Evolutionary conservation across 257 asterid species (phyloP).

Genomic region (Fraxinus excelsior): DNA sequence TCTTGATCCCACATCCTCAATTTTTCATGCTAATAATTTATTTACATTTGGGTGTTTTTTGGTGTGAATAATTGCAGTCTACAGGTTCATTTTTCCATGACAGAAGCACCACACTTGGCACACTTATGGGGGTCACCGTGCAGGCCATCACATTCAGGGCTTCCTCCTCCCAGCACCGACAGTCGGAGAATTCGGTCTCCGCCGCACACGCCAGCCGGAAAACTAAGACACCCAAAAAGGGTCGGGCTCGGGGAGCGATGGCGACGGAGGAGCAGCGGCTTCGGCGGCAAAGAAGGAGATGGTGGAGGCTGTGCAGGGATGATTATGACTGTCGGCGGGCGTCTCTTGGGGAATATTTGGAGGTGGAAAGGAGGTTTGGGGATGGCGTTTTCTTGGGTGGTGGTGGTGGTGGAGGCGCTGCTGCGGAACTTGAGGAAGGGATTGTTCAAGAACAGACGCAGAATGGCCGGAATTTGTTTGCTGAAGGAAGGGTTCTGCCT

Average conservation of each 20-base stretch:
- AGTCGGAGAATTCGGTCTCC: constrained; percentile 37
- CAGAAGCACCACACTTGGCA: constrained; percentile 82
- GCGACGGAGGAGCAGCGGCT: constrained; percentile 40
- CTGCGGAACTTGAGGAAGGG: constrained; percentile 80
- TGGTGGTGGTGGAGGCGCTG: constrained; percentile 38
- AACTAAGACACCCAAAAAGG: constrained; percentile 50
- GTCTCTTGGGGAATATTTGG: constrained; percentile 81
- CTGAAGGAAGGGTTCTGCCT: constrained; percentile 85
- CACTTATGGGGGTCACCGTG: constrained; percentile 82
- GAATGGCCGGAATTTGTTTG: constrained; percentile 68
- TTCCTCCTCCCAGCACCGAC: constrained; percentile 64
- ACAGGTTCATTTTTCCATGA: constrained; percentile 98
- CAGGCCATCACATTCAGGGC: constrained; percentile 77
- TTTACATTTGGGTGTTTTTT: background rate
- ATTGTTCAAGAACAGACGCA: constrained; percentile 47
- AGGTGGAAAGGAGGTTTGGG: constrained; percentile 84
- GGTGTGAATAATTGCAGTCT: constrained; percentile 49
- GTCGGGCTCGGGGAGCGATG: constrained; percentile 16
- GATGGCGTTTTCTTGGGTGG: constrained; percentile 38
- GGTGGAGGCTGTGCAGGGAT: constrained; percentile 90
- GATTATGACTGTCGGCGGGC: constrained; percentile 63
- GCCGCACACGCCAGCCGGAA: constrained; percentile 37
- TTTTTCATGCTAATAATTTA: background rate
- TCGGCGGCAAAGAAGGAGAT: constrained; percentile 61
- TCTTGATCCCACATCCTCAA: background rate